A percentile compares a stretch with the other conserved stretches of the same genome.
These are phyloP conservation scores for Penicillium sp. DNA, from an alignment of 2,329 filamentous ascomycete genomes.

Conservation along the genomic window DNA sequence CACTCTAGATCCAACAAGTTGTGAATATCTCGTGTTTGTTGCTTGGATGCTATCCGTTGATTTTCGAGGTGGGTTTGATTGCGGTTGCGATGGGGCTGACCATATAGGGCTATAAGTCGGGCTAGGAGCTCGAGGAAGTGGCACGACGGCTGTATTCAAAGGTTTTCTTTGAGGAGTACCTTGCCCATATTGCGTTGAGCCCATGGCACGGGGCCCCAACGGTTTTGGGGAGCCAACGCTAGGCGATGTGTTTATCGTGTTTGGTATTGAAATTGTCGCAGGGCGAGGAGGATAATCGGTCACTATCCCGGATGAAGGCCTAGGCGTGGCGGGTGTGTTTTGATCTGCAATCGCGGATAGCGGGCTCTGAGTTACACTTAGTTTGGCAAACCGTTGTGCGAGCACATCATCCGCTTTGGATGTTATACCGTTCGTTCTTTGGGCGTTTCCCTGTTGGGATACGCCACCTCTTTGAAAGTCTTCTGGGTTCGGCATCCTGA, in stretches of 20 bases:
- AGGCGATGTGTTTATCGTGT: constrained; percentile 17
- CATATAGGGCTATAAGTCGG: constrained; percentile 47
- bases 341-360: constrained; percentile 13
- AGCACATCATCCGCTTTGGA: constrained; percentile 32
- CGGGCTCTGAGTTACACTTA: constrained; percentile 27
- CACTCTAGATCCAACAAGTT: constrained; percentile 28
- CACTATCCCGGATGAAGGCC: constrained; percentile 16
- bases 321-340: constrained; percentile 11
- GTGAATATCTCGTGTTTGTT: constrained; percentile 34
- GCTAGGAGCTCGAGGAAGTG: constrained; percentile 45
- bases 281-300: constrained; percentile 23
- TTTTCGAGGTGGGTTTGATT: constrained; percentile 34
- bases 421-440: constrained; percentile 10
- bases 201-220: constrained; percentile 43
- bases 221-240: constrained; percentile 27
- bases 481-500: constrained; percentile 40
- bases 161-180: constrained; percentile 43
- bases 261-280: constrained; percentile 21
- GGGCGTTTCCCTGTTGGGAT: constrained; percentile 21
- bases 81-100: constrained; percentile 35
- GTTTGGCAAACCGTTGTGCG: constrained; percentile 39
- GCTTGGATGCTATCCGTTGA: constrained; percentile 40
- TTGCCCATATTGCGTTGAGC: constrained; percentile 29
- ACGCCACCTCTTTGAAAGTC: constrained; percentile 30
- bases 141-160: constrained; percentile 24